Evolutionary conservation across 2,329 filamentous ascomycete genomes (phyloP), one percentile per base, ranked within the genome.

Genomic region (Sclerotinia minor): DNA sequence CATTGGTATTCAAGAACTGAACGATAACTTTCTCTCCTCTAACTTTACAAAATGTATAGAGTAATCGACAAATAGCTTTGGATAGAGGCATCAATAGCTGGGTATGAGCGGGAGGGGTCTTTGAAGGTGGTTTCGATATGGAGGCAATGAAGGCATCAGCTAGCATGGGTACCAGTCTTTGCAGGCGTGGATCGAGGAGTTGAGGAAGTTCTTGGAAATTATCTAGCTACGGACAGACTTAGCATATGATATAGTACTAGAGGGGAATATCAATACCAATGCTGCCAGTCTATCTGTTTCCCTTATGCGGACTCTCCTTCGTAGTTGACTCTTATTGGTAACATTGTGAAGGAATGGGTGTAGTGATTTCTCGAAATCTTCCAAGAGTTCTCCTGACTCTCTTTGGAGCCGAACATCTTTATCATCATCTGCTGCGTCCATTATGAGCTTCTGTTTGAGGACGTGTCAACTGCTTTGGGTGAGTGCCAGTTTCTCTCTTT

Each of bases 161-260:
- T 47, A 98, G 83, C 52, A 86, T 81, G 32, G 92, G 89, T 61
- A 98, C 83, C 78, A 96, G 88, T 71, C 81, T 84, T 63, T 90
- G 88, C 53, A 99, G 83, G 78, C 94, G 86, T 13, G 92, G 87
- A 79, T 99, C 95, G 35, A 99, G 85, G 50, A 98, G 84, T 78
- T 99, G 95, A 24, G 95, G 95, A 72, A 96, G 89, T 81, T 97
- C 94, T 82, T 98, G 94, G 73, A 98, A 99, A 2, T 91, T 88
- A 73, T 97, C 93, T 61, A 99, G 86, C 73, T 76, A 63, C 15
- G 47, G 52, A 11, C 5, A 29, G 9, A 19, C 50, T 73, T 54
- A 68, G 58, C 32, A 72, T 32, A 57, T 45, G 11, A 5, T 29
- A 32, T 32, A 38, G 44, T 55, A 29, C 26, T 47, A 38, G 45